Base-by-base conservation (phyloP, 73 alveolate genomes). In the Paramecium octaurelia region DNA sequence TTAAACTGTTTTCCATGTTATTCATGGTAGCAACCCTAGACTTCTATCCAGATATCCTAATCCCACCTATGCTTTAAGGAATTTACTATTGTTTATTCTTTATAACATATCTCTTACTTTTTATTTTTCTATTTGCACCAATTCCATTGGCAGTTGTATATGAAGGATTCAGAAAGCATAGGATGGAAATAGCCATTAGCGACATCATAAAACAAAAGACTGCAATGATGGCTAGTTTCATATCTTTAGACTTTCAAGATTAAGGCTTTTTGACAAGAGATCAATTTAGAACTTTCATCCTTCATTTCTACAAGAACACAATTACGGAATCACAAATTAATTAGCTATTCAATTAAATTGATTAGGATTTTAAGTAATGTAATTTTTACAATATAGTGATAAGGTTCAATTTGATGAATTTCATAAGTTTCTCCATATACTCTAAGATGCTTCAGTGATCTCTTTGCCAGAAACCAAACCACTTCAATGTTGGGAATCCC, bases 111-210 rank as follows among this genome's bases (percentile, higher is more conserved):
- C 36, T 43, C 43, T 57, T 88, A 8, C 85, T 88, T 29, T 88
- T 88, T 35, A 35, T 88, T 16, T 80, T 88, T 4, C 34, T 88
- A 44, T 88, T 88, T 88, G 71, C 36, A 20, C 93, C 93, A 3
- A 88, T 88, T 2, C 93, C 93, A 36, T 75, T 88, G 6, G 93
- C 93, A 21, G 93, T 88, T 16, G 93, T 88, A 12, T 88, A 88
- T 88, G 93, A 88, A 70, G 93, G 93, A 23, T 88, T 88, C 27
- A 88, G 90, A 29, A 88, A 88, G 27, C 93, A 88, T 40, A 60
- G 93, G 14, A 31, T 64, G 44, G 44, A 88, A 27, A 31, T 88
- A 18, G 84, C 86, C 5, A 88, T 88, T 0, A 59, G 43, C 21
- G 93, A 88, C 44, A 88, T 75, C 11, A 88, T 88, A 0, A 88